Percentiles rank a stretch among this genome's conserved stretches.
phyloP scores from a whole-genome alignment of 1,284 basidiomycete genomes.

The Athelia psychrophila region DNA sequence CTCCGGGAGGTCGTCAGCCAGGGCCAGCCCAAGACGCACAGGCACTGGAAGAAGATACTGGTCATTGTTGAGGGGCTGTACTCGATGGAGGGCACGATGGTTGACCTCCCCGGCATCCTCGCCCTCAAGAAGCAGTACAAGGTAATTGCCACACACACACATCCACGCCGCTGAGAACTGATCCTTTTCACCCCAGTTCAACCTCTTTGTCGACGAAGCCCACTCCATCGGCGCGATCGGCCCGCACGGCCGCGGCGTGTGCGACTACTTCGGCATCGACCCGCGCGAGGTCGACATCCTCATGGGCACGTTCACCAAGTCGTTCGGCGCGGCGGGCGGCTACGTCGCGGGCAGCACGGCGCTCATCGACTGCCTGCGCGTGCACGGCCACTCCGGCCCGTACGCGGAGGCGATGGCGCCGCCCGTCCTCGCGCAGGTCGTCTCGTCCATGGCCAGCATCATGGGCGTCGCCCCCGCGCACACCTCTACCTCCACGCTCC shows the following conservation, averaged over 20 bases:
- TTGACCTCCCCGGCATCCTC: constrained; percentile 82
- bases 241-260: constrained; percentile 90
- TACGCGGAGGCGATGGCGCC: constrained; percentile 94
- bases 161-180: constrained; percentile 4
- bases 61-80: constrained; percentile 95
- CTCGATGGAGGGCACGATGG: constrained; percentile 96
- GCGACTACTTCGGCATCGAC: constrained; percentile 91
- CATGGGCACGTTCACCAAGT: constrained; percentile 99
- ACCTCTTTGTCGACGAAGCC: constrained; percentile 95
- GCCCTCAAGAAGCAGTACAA: constrained; percentile 96
- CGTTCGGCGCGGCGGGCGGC: constrained; percentile 96
- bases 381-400: constrained; percentile 80
- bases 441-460: constrained; percentile 93
- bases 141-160: constrained; percentile 39
- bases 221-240: constrained; percentile 97
- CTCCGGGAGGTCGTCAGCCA: constrained; percentile 93
- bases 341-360: constrained; percentile 87
- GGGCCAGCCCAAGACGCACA: constrained; percentile 95
- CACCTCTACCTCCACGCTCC: constrained; percentile 23
- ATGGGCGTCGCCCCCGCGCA: constrained; percentile 71
- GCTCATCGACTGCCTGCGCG: constrained; percentile 80
- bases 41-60: constrained; percentile 99
- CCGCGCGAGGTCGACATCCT: constrained; percentile 86
- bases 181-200: constrained; percentile 63
- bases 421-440: constrained; percentile 87